phyloP scores from a whole-genome alignment of 768 basidiomycete species.

The Leccinum disarticulatum region DNA sequence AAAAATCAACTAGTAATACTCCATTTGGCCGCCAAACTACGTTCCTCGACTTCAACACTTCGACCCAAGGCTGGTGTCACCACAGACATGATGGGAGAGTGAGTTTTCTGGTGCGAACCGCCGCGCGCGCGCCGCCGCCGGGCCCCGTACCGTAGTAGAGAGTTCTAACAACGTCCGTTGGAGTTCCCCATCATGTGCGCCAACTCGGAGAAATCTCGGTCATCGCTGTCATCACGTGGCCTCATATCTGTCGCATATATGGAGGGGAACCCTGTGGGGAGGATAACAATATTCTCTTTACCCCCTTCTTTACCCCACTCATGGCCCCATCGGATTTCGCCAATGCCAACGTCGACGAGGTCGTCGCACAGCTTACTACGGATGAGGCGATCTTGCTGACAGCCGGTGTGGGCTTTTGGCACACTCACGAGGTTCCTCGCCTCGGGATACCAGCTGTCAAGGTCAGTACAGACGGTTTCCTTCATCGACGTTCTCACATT shows the following conservation, averaged over 20 bases:
- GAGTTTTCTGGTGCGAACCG: not conserved
- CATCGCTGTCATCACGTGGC: conserved; percentile 21
- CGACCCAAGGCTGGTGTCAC: too few species aligned
- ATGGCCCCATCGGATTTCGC: conserved; percentile 76
- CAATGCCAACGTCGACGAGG: conserved; percentile 55
- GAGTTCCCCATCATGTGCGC: not conserved
- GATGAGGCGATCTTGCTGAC: conserved; percentile 74
- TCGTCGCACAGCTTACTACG: conserved; percentile 65
- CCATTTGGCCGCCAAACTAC: too few species aligned
- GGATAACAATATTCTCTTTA: not conserved
- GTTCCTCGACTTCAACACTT: too few species aligned
- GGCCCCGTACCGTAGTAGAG: not conserved
- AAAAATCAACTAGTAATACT: conserved; percentile 17
- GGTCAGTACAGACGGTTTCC: conserved; percentile 24
- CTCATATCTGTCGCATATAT: conserved; percentile 6
- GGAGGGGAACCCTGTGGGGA: not conserved
- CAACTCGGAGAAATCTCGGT: conserved; percentile 16
- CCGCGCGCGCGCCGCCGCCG: not conserved
- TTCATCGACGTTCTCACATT: conserved; percentile 16
- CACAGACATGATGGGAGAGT: not conserved
- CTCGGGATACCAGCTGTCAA: conserved; percentile 73
- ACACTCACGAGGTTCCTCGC: conserved; percentile 63
- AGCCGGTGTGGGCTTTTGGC: conserved; percentile 78
- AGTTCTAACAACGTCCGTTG: not conserved
- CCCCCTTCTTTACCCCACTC: conserved; percentile 7